Evolutionary conservation across 108 stramenopile species (phyloP), one percentile per base, ranked within the genome.

Genomic region (Cyclotella distinguenda): DNA sequence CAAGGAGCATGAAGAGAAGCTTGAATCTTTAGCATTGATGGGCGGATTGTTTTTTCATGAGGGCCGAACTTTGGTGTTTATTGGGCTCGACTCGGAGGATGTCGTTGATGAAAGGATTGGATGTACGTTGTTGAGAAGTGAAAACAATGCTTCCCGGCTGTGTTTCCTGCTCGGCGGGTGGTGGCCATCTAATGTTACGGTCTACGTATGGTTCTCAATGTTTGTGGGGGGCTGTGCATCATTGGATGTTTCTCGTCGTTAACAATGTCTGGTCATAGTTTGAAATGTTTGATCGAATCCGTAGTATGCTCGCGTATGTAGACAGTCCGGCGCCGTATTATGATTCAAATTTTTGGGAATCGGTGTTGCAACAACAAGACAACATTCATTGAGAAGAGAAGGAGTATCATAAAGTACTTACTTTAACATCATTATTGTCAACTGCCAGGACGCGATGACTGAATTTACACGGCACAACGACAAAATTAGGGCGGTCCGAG

Each of bases 131-230:
- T 21, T 21, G 10, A 16, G n/a, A 18, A 22, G 10, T 22, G 16
- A 48, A 2, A 10, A 22, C 46, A 48, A 48, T 48, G 46, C 46
- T 48, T 48, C 46, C 46, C 46, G 21, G 23, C 25, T 48, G 46
- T 48, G 9, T 48, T 48, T 48, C 46, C 1, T 22, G 46, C 10
- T 48, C 21, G 46, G 46, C 9, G 46, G 21, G 18, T 2, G 18
- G 46, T 22, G 21, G 46, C 9, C 22, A 4, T 42, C 13, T 42
- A 16, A 42, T 42, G 40, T 42, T 16, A n/a, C n/a, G n/a, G n/a
- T n/a, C n/a, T n/a, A n/a, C n/a, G n/a, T n/a, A n/a, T n/a, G n/a
- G n/a, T n/a, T n/a, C n/a, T n/a, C n/a, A n/a, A n/a, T n/a, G n/a
- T n/a, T n/a, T n/a, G 40, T 13, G 46, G 16, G 21, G 46, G 23